Conservation (phyloP, 2,329 filamentous ascomycete genomes). For the Fusarium keratoplasticum region DNA sequence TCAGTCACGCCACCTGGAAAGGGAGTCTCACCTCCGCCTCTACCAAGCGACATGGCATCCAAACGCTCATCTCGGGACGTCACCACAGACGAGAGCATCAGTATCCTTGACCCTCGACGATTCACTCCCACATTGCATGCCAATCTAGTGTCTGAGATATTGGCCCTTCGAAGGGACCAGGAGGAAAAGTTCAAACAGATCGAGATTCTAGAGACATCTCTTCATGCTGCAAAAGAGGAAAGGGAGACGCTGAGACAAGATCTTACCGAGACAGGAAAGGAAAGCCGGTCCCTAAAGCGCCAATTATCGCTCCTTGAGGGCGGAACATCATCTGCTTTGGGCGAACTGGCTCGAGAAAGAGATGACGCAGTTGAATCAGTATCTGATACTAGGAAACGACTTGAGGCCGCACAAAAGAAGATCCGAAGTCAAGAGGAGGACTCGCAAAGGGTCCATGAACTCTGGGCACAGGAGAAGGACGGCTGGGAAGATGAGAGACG, state of each 20-base stretch:
- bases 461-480: slow-evolving; percentile 88
- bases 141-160: slow-evolving; percentile 92
- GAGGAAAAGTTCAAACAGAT: slow-evolving; percentile 91
- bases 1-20: slow-evolving; percentile 72
- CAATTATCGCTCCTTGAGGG: slow-evolving; percentile 90
- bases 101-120: slow-evolving; percentile 85
- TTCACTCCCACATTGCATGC: slow-evolving; percentile 97
- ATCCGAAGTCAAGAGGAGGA: slow-evolving; percentile 85
- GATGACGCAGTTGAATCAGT: slow-evolving; percentile 83
- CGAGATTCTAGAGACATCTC: slow-evolving; percentile 80
- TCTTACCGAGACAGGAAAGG: slow-evolving; percentile 74
- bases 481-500: slow-evolving; percentile 87
- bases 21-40: slow-evolving; percentile 69
- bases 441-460: slow-evolving; percentile 78
- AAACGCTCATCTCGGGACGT: slow-evolving; percentile 70
- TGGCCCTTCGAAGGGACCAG: slow-evolving; percentile 86
- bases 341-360: slow-evolving; percentile 85
- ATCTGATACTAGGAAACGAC: slow-evolving; percentile 78
- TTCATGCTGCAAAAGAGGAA: slow-evolving; percentile 79
- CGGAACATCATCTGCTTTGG: slow-evolving; percentile 85
- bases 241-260: slow-evolving; percentile 76
- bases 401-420: slow-evolving; percentile 84
- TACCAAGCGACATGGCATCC: slow-evolving; percentile 56
- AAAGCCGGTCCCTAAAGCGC: slow-evolving; percentile 83
- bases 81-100: slow-evolving; percentile 74